Evolutionary conservation across 2,329 filamentous ascomycete species (phyloP), one percentile per base, ranked within the genome.

Genomic region (Lasiodiplodia gonubiensis): DNA sequence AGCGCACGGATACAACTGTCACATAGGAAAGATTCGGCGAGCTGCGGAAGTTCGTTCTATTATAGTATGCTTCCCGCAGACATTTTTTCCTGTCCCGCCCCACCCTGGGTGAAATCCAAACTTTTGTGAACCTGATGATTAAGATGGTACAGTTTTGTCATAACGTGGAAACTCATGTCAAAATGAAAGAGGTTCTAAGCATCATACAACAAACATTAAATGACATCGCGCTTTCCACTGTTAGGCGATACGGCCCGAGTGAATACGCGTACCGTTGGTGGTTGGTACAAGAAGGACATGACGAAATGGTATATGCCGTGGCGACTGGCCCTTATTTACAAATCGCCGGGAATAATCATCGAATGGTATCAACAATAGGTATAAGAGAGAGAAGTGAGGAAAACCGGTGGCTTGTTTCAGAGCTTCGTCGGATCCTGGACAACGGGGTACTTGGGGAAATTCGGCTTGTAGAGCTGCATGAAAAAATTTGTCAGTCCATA

Each of bases 371-470:
- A 61, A 49, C 11, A 48, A 14, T 25, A 7, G 25, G 21, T 5
- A 48, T 25, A 23, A 25, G 55, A 55, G 11, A 59, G 10, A 8
- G 12, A 8, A 30, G 21, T 33, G n/a, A 3, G 57, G 1, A 7
- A 48, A 33, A 12, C 39, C 14, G 27, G 11, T 11, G 35, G 59
- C 35, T 12, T 51, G 21, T 2, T 49, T 49, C 37, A 66, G 14
- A 65, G 37, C 51, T 48, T 51, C 10, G 65, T 67, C 21, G 66
- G 66, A 37, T 67, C 51, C 55, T 72, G 69, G 0, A 74, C 27
- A 1, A 74, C 70, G 46, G 73, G 73, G 18, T 74, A 74, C 25
- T 70, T 68, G 8, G 73, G 69, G 2, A 71, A 59, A 21, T 72
- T 70, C 11, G 70, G 72, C 53, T 74, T 72, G 57, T 74, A 74